phyloP scores from a whole-genome alignment of 225 moss, liverwort and hornwort species.

The Pleurozium schreberi region DNA sequence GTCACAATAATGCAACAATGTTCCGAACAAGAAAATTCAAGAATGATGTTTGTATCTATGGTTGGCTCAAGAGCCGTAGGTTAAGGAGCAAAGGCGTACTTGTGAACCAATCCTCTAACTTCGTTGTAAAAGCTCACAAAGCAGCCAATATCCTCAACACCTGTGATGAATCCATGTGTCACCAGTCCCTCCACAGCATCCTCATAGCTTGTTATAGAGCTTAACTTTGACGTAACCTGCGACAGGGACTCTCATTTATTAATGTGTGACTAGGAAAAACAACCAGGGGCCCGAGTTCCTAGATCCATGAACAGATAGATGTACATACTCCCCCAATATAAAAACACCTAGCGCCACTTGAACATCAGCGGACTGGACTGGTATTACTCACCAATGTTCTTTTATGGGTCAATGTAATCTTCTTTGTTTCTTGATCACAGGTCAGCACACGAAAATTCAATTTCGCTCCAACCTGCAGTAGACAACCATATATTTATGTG shows the following conservation, averaged over 20 bases:
- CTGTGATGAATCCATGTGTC: slow-evolving; percentile 86
- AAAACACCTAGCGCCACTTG: background rate
- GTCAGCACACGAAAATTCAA: slow-evolving; percentile 81
- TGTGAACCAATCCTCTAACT: slow-evolving; percentile 76
- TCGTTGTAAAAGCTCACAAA: slow-evolving; percentile 90
- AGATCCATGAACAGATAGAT: background rate
- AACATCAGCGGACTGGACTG: background rate
- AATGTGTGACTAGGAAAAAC: background rate
- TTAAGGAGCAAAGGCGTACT: slow-evolving; percentile 12
- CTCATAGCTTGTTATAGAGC: slow-evolving; percentile 64
- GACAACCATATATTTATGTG: background rate
- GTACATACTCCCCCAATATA: background rate
- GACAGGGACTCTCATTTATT: background rate
- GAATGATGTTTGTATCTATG: background rate
- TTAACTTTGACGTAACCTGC: slow-evolving; percentile 74
- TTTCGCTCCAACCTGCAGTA: slow-evolving; percentile 56
- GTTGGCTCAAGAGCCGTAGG: background rate
- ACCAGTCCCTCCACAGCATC: slow-evolving; percentile 87
- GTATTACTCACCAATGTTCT: slow-evolving; percentile 50
- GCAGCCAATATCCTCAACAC: slow-evolving; percentile 75
- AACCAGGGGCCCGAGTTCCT: background rate
- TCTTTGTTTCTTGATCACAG: slow-evolving; percentile 45
- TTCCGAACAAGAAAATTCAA: background rate
- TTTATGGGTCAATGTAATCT: slow-evolving; percentile 66
- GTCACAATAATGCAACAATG: background rate